Evolutionary conservation across 441 rosid species (phyloP), one percentile per base, ranked within the genome.

Genomic region (Croton laevigatus): DNA sequence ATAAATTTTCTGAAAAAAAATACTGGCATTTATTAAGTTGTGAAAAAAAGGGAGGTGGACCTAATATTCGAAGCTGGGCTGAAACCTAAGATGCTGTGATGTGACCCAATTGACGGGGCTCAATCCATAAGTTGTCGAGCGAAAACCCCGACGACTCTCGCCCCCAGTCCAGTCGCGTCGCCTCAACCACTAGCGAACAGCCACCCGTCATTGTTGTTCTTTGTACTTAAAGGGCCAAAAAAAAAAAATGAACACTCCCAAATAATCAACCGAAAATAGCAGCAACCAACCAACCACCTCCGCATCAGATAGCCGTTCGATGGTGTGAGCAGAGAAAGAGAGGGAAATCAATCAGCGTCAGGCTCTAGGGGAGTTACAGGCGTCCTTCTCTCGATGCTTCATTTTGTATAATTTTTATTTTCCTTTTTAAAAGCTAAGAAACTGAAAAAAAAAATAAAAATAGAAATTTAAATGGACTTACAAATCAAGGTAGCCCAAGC

Each of bases 401-500:
- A 27, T 34, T 38, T 49, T 49, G 4, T 12, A 4, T 49, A 5
- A 14, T 4, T 49, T 4, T 49, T 14, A 49, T 48, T 3, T 48
- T 20, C 2, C 32, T 2, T 27, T 3, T 14, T 32, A 5, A 3
- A 32, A 32, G 32, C 32, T 1, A 14, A 45, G 20, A 14, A 22
- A 42, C 6, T 6, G 44, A 52, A 27, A 13, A 2, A 19, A 5
- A 51, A 1, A 32, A 52, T 42, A 45, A 12, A 12, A 12, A 12
- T 8, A 57, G 34, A 6, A 64, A 12, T 19, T 45, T 17, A 70
- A 73, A 58, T 88, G 97, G 98, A 94, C 71, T 68, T 89, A 83
- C 93, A 86, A 76, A 83, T 87, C 77, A 86, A 89, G 87, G 96
- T 91, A 49, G 97, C 94, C 6, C 89, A 94, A 78, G 98, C 98